Base-by-base conservation (phyloP, 129 eudicot genomes). In the Oenanthe sinensis region DNA sequence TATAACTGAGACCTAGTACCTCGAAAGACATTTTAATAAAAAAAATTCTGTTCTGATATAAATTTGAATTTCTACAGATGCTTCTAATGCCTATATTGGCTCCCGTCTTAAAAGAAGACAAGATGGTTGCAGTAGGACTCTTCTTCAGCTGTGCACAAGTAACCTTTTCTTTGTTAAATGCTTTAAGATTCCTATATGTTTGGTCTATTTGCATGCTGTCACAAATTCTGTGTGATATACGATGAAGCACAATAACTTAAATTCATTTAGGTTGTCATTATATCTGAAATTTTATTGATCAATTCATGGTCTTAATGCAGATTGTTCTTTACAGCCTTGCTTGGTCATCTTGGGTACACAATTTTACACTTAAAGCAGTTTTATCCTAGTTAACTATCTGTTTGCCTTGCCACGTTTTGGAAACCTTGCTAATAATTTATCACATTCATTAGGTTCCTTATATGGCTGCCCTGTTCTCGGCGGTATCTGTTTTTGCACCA, bases 251-350 rank as follows among this genome's bases (percentile, higher is more conserved):
- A 39, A 46, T 39, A 39, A 71, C 10, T 7, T 8, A 70, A 70
- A 36, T 70, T 70, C 74, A 36, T 36, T 5, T 6, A 17, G 36
- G 28, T 36, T n/a, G 44, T n/a, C 71, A 37, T 14, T 60, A n/a
- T 60, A 73, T 80, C n/a, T 68, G 42, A 22, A 71, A 9, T 75
- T 65, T 62, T 22, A 65, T 73, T 48, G 46, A 72, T 58, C 77
- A 46, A 74, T 74, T 28, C 24, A 36, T 49, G 77, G 52, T n/a
- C 37, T 78, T 68, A n/a, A 39, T 80, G 84, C 97, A 93, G 98
- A 89, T 91, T 79, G 65, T 89, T 6, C 98, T 93, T 19, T 87
- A 93, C 91, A 89, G 98, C 82, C 68, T 91, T 42, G 98, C 98
- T 24, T 93, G 97, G 97, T 82, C 91, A 20, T 85, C 97, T 15